Evolutionary conservation across 75 land plant species (phyloP), one percentile per base, ranked within the genome.

Genomic region (Picea glauca): DNA sequence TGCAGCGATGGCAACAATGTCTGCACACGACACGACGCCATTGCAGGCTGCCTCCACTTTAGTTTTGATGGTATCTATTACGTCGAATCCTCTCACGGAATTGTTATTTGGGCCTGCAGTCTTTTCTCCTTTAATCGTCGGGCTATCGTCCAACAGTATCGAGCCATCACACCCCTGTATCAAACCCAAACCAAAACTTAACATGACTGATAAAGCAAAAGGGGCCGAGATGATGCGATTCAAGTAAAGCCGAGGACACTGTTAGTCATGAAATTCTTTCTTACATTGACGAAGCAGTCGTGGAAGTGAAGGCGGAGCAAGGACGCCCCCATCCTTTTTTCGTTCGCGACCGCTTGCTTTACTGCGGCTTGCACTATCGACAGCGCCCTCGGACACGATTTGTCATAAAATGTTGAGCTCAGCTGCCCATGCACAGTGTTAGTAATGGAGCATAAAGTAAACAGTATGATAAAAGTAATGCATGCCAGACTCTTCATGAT

Each of bases 91-190:
- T 70, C 86, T 80, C 26, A 15, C 75, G 1, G 88, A 83, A 2
- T 46, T 59, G 2, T 18, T 77, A 58, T 93, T 93, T 17, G 89
- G 85, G 26, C 1, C 20, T 6, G 95, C 89, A 0, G 78, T 75
- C 46, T 91, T 87, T 83, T 93, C 95, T 4, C 85, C 78, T 0
- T 63, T 61, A 6, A 83, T 70, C 0, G 75, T 32, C 2, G 77
- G 35, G 21, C 85, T 75, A 20, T 81, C 91, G 46, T 91, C 93
- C 32, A 93, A 56, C 3, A 93, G 88, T 13, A 93, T 58, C 1
- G 91, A 88, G 12, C 80, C 95, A 70, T 93, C 95, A 32, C 95
- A 93, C 0, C 95, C 95, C 89, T 89, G 85, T 15, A 65, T 15
- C 50, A 56, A 43, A 5, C 17, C 12, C 15, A 2, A 6, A 4